Conservation (phyloP, 345 rosid genomes). For the Populus pruinosa region DNA sequence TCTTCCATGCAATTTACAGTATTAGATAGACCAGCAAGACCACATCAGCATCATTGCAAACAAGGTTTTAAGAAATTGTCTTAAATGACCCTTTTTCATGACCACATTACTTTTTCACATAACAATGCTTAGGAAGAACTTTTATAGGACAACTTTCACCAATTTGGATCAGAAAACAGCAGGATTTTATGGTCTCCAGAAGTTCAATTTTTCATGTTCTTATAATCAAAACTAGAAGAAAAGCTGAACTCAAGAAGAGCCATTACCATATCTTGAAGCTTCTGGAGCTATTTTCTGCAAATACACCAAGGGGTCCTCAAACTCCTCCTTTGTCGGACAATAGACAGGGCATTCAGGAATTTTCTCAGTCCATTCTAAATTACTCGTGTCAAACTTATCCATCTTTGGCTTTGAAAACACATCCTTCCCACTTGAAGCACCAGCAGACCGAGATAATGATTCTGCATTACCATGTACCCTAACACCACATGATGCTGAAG, state of each 20-base stretch:
- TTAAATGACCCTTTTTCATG: neutral
- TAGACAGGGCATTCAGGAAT: constrained; percentile 95
- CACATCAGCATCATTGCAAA: neutral
- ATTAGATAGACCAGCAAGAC: neutral
- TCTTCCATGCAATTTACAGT: neutral
- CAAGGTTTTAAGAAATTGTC: neutral
- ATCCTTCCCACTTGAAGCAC: constrained; percentile 42
- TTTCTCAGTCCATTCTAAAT: constrained; percentile 83
- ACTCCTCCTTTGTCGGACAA: constrained; percentile 87
- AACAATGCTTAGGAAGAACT: neutral
- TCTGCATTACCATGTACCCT: constrained; percentile 52
- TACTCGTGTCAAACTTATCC: constrained; percentile 65
- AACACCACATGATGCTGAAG: constrained; percentile 75
- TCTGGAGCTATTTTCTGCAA: constrained; percentile 89
- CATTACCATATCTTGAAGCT: constrained; percentile 89
- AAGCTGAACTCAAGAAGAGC: neutral
- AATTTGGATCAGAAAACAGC: neutral
- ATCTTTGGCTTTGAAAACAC: constrained; percentile 56
- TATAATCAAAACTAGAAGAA: neutral
- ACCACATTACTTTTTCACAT: neutral
- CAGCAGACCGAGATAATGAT: constrained; percentile 31
- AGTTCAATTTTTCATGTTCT: neutral
- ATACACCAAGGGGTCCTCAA: constrained; percentile 91
- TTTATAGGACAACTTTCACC: neutral
- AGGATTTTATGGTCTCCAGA: neutral